Evolutionary conservation across 2,329 filamentous ascomycete species (phyloP), one percentile per base, ranked within the genome.

Genomic region (Fusarium chaquense): DNA sequence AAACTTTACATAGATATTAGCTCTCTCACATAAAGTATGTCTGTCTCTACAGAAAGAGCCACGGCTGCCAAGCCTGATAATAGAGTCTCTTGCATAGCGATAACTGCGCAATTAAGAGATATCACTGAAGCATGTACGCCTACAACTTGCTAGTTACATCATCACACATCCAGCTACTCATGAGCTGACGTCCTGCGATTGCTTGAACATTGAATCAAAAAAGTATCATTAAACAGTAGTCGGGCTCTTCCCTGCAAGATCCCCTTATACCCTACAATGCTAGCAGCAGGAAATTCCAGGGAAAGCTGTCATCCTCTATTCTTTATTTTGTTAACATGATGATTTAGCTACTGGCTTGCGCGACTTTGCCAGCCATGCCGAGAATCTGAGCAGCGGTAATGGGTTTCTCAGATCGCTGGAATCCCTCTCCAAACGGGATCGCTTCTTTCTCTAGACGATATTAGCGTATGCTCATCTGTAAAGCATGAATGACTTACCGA

Each of bases 391-490:
- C 52, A 18, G 60, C 71, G 6, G 71, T 73, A 6, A 73, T 57
- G 2, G 45, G 26, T 0, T 51, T 20, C 36, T 72, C 65, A 5
- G 71, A 68, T 12, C 68, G 63, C 38, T 63, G 51, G 26, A 72
- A 73, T 13, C 71, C 71, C 28, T 73, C 71, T 5, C 55, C 16
- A 3, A 70, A 60, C n/a, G 71, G 71, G 26, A 73, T 3, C 58
- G 68, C 22, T 73, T 73, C 71, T n/a, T 72, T 51, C 51, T 73
- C 71, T 73, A 3, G 5, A 10, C 0, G 5, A 20, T 2, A 35
- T 73, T 40, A 73, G 60, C 11, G 5, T 18, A 2, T 11, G 2
- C 4, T n/a, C 15, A 7, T 22, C 4, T 7, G 6, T 3, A 2
- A 2, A 16, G 2, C 8, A 11, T 13, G 2, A 13, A 12, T 6